phyloP scores from a whole-genome alignment of 768 basidiomycete genomes.

The Podaxis sp. region DNA sequence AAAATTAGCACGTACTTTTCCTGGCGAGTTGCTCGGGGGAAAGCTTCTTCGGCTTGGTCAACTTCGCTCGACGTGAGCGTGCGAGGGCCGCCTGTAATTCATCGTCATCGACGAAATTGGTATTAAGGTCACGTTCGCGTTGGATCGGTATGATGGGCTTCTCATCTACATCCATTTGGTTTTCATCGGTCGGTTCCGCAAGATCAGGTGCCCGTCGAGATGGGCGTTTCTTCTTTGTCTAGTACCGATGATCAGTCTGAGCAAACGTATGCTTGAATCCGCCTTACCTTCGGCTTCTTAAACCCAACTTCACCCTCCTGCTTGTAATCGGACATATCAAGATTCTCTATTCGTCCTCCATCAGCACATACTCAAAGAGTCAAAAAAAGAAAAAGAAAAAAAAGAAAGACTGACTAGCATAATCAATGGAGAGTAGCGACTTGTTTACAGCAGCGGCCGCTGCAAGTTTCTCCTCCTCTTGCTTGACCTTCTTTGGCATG shows the following conservation, averaged over 20 bases:
- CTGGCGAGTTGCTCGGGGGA: conserved; percentile 80
- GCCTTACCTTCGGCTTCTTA: conserved; percentile 83
- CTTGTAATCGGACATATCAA: conserved; percentile 82
- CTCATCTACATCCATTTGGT: conserved; percentile 78
- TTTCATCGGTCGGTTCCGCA: conserved; percentile 36
- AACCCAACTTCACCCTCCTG: conserved; percentile 92
- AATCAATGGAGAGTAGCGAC: conserved; percentile 80
- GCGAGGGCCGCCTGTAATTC: conserved; percentile 93
- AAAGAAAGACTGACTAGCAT: conserved; percentile 62
- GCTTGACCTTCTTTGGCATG: conserved; percentile 33
- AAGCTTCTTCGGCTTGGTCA: conserved; percentile 70
- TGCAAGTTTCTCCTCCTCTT: conserved; percentile 45
- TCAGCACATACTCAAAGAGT: conserved; percentile 14
- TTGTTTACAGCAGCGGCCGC: conserved; percentile 68
- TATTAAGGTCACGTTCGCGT: conserved; percentile 68
- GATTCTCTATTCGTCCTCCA: conserved; percentile 55
- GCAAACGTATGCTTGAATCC: not conserved
- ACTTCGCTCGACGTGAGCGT: conserved; percentile 76
- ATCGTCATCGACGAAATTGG: conserved; percentile 96
- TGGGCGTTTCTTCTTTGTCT: conserved; percentile 93
- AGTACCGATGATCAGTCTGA: conserved; percentile 11
- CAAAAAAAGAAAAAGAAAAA: not conserved
- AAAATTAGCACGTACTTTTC: conserved; percentile 47
- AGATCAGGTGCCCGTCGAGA: conserved; percentile 59
- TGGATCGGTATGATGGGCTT: conserved; percentile 52